Percentiles rank a stretch among this genome's conserved stretches.
Conservation (phyloP, 805 yeast species). For the Metschnikowia arizonensis region DNA sequence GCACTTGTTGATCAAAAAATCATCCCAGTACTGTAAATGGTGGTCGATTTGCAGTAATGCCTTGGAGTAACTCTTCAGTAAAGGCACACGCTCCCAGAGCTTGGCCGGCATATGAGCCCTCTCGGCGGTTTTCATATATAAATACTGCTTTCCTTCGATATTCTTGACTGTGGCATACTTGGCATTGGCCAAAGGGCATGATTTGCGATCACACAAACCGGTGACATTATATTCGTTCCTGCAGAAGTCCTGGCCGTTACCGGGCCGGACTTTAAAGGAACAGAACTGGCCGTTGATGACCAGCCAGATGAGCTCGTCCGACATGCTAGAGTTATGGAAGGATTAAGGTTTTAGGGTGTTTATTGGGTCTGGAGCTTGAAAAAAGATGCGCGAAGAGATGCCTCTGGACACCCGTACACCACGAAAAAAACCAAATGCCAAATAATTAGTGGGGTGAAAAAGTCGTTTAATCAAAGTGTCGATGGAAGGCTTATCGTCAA, state of each 20-base stretch:
- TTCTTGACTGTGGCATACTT: slow-evolving; percentile 84
- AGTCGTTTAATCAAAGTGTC: too few species aligned
- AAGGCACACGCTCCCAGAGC: slow-evolving; percentile 90
- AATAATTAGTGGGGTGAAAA: too few species aligned
- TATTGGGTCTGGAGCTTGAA: slow-evolving; percentile 3
- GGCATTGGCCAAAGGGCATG: slow-evolving; percentile 95
- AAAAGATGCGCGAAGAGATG: slow-evolving; percentile 7
- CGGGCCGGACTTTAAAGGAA: slow-evolving; percentile 86
- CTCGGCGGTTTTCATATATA: slow-evolving; percentile 96
- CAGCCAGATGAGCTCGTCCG: slow-evolving; percentile 91
- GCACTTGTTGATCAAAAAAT: slow-evolving; percentile 85
- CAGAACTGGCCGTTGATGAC: slow-evolving; percentile 94
- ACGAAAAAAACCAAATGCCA: too few species aligned
- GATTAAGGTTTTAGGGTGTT: neutral
- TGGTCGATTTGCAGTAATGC: slow-evolving; percentile 88
- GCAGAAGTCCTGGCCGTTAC: slow-evolving; percentile 87
- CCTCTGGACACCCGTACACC: slow-evolving; percentile 10
- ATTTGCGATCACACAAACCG: slow-evolving; percentile 88
- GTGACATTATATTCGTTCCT: slow-evolving; percentile 94
- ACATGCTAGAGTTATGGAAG: slow-evolving; percentile 23
- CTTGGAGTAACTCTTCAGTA: slow-evolving; percentile 82
- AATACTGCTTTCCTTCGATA: slow-evolving; percentile 71
- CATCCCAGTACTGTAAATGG: slow-evolving; percentile 88
- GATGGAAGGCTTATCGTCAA: too few species aligned
- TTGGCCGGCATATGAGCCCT: slow-evolving; percentile 93